Conservation (phyloP, 176 grass and related monocot genomes). For the Phyllostachys edulis region DNA sequence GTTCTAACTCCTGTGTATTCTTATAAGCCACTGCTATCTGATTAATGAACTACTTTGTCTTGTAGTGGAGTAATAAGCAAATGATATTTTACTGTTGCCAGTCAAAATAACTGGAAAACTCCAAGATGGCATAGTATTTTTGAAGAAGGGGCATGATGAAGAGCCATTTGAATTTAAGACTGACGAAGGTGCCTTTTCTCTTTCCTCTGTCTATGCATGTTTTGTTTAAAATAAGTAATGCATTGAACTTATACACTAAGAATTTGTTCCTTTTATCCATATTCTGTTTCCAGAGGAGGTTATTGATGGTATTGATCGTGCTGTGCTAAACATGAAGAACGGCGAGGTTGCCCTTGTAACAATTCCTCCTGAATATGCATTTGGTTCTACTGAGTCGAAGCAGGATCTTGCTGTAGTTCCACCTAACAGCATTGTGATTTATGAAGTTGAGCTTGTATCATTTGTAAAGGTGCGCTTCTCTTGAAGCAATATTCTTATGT, state of each 20-base stretch:
- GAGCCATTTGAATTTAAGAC: slow-evolving; percentile 84
- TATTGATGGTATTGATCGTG: slow-evolving; percentile 78
- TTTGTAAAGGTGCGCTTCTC: slow-evolving; percentile 70
- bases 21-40: neutral
- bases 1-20: neutral
- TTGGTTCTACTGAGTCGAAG: slow-evolving; percentile 64
- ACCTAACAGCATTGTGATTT: slow-evolving; percentile 71
- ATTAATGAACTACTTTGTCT: too few species aligned
- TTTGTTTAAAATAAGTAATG: neutral
- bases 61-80: neutral
- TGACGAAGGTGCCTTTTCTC: slow-evolving; percentile 66
- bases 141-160: slow-evolving; percentile 79
- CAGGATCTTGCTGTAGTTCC: slow-evolving; percentile 85
- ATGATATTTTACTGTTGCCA: slow-evolving; percentile 38
- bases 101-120: slow-evolving; percentile 89
- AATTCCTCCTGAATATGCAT: slow-evolving; percentile 86
- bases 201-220: neutral
- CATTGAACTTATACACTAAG: neutral
- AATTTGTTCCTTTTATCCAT: neutral
- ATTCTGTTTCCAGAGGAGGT: slow-evolving; percentile 58
- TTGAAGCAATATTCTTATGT: neutral
- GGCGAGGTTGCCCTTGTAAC: slow-evolving; percentile 89
- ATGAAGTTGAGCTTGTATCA: slow-evolving; percentile 92
- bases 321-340: slow-evolving; percentile 95
- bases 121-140: slow-evolving; percentile 76